A percentile compares a stretch with the other conserved stretches of the same genome.
phyloP scores from a whole-genome alignment of 1,284 basidiomycete genomes.

The Trichosporon ovoides region DNA sequence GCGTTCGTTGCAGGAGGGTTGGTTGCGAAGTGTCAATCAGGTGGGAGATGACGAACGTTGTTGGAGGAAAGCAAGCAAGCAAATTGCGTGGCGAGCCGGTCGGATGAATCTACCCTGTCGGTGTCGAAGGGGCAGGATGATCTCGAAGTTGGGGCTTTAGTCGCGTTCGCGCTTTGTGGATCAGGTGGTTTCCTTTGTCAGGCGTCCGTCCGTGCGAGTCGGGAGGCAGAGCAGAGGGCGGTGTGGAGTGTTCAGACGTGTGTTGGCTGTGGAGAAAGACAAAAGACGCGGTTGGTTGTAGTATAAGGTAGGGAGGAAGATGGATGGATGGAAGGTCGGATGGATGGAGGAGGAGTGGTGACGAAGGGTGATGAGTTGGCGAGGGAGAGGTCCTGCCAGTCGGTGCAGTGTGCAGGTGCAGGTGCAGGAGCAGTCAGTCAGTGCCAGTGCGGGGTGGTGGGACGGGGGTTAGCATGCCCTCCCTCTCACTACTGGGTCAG shows the following conservation, averaged over 20 bases:
- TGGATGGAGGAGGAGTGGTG: not conserved
- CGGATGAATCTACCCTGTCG: not conserved
- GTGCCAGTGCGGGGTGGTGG: no score
- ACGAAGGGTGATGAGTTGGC: not conserved
- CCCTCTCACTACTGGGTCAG: no score
- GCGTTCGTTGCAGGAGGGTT: not conserved
- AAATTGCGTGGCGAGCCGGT: conserved; percentile 3
- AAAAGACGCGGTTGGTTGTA: not conserved
- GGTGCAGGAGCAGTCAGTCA: no score
- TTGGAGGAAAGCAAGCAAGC: not conserved
- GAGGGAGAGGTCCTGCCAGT: not conserved
- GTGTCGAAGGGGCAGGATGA: not conserved
- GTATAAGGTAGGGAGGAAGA: not conserved
- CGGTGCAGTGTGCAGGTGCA: no score
- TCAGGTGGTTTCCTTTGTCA: not conserved
- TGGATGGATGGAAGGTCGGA: no score
- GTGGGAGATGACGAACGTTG: not conserved
- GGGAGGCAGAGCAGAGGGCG: not conserved
- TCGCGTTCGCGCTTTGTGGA: no score
- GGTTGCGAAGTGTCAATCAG: not conserved
- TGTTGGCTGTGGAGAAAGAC: not conserved
- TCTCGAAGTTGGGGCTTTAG: not conserved
- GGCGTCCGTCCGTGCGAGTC: not conserved
- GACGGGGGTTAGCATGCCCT: no score
- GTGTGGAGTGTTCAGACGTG: not conserved